Evolutionary conservation across 345 rosid genomes (phyloP).

Genomic region (Cardamine occulta): DNA sequence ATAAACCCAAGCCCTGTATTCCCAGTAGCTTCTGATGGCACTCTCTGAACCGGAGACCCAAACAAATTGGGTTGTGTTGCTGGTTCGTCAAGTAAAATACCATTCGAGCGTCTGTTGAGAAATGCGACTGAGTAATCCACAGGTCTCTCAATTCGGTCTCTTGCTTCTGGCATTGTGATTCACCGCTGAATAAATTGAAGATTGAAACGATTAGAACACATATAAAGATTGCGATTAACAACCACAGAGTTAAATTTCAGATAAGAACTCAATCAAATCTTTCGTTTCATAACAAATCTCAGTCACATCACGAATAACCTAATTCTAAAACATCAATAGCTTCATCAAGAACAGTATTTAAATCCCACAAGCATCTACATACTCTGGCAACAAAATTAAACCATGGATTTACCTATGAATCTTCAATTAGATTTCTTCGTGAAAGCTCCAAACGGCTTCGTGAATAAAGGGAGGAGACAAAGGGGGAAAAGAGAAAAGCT

Average conservation of each 20-base stretch:
- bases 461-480: slow-evolving; percentile 35
- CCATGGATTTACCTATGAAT: slow-evolving; percentile 27
- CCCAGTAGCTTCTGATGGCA: slow-evolving; percentile 25
- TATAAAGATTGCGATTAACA: neutral
- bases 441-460: slow-evolving; percentile 24
- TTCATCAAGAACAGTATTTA: slow-evolving; percentile 5
- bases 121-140: slow-evolving; percentile 57
- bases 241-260: neutral
- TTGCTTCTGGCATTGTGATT: slow-evolving; percentile 62
- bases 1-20: slow-evolving; percentile 4
- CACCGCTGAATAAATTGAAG: neutral
- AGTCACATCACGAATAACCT: slow-evolving; percentile 1
- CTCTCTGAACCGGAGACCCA: slow-evolving; percentile 49
- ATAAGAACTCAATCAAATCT: slow-evolving; percentile 7
- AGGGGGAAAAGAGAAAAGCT: slow-evolving; percentile 26
- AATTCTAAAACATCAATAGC: neutral
- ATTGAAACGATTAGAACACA: neutral
- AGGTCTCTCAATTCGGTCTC: slow-evolving; percentile 68
- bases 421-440: slow-evolving; percentile 21
- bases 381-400: neutral
- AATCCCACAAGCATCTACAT: neutral
- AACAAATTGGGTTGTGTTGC: slow-evolving; percentile 26
- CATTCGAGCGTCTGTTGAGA: slow-evolving; percentile 52
- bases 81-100: slow-evolving; percentile 49
- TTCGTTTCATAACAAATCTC: neutral